phyloP scores from a whole-genome alignment of 2,329 filamentous ascomycete genomes.

The Talaromyces sp. region DNA sequence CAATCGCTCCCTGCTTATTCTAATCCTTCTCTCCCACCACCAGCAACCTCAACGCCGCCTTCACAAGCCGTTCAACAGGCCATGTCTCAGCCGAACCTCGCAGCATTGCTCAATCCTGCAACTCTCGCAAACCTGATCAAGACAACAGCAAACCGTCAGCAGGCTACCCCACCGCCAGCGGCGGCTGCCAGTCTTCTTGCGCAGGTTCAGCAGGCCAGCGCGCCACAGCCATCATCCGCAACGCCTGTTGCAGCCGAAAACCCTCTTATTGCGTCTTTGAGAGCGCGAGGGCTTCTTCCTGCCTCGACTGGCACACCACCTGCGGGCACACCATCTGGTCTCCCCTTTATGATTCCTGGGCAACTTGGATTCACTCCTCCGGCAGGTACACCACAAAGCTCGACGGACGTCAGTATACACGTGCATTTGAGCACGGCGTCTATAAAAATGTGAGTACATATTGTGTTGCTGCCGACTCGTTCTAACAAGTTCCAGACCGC shows the following conservation, averaged over 20 bases:
- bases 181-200: slow-evolving; percentile 37
- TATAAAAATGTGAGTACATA: slow-evolving; percentile 59
- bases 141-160: slow-evolving; percentile 36
- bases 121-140: slow-evolving; percentile 43
- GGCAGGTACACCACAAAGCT: slow-evolving; percentile 26
- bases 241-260: slow-evolving; percentile 45
- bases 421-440: slow-evolving; percentile 60
- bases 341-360: slow-evolving; percentile 38
- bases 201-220: slow-evolving; percentile 57
- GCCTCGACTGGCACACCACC: slow-evolving; percentile 30
- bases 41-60: slow-evolving; percentile 30
- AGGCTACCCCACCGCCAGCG: slow-evolving; percentile 43
- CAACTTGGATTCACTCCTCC: slow-evolving; percentile 33
- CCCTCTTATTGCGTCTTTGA: slow-evolving; percentile 62
- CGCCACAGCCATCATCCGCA: slow-evolving; percentile 42
- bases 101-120: slow-evolving; percentile 33
- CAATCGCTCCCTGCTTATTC: slow-evolving; percentile 12
- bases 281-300: slow-evolving; percentile 62
- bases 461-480: slow-evolving; percentile 27
- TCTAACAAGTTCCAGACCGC: slow-evolving; percentile 49
- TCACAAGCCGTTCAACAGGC: slow-evolving; percentile 30
- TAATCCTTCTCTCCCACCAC: background rate
- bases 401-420: slow-evolving; percentile 24
- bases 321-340: slow-evolving; percentile 33
- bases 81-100: slow-evolving; percentile 25